Evolutionary conservation across 225 moss, liverwort and hornwort species (phyloP), one percentile per base, ranked within the genome.

Genomic region (Polytrichum formosum): DNA sequence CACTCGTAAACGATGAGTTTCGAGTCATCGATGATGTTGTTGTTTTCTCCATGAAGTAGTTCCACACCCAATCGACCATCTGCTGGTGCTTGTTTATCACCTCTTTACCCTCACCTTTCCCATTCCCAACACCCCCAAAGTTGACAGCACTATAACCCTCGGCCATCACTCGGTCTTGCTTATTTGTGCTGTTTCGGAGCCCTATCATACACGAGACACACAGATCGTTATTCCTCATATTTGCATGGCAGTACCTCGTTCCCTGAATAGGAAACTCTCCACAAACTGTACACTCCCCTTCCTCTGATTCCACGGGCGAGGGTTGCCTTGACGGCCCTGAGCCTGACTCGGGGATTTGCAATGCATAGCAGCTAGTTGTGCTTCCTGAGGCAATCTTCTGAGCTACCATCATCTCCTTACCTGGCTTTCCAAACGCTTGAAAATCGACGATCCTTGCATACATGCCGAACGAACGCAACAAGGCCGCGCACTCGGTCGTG

Each of bases 1-100:
- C 82, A 17, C 63, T 76, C 5, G 62, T 8, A 5, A 72, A 79
- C 1, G 78, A n/a, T 0, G 85, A 74, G 30, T 54, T 67, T 17
- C 72, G 67, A 31, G 74, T 65, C 19, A 81, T 76, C 70, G 75
- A 67, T 64, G 83, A 83, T 65, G 80, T 81, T 9, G 9, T 33
- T 33, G 37, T 13, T 16, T 46, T 46, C 4, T 46, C 46, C 46
- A 46, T 16, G 64, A 93, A 93, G 71, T 93, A 93, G 56, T 84
- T 91, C 93, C 93, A 93, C 66, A 93, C 87, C 93, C 93, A 93
- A 31, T 93, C 88, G 5, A 91, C 84, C 0, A 93, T 73, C 81
- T 87, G 89, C 7, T 87, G 85, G 61, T 93, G 93, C 53, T 82
- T 74, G 35, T 76, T 46, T 19, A 10, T 16, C 5, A 7, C 58